These are phyloP conservation scores for Perilla frutescens DNA, from an alignment of 257 asterid species.

Conservation along the genomic window DNA sequence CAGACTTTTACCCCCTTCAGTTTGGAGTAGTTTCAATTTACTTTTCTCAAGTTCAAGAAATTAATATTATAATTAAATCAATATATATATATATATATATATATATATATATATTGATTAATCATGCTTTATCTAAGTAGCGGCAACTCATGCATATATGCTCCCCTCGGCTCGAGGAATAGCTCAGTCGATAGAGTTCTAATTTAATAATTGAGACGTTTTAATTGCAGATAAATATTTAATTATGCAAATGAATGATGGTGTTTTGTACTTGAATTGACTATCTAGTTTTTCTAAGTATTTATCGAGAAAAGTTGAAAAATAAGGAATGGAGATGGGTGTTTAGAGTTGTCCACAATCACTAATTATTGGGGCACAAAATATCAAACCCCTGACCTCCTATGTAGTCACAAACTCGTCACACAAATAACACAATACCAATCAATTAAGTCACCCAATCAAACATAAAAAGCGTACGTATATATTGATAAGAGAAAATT, in stretches of 20 bases:
- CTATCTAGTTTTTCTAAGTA: neutral
- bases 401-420: no score
- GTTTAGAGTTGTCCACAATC: no score
- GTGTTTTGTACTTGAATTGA: constrained; percentile 5
- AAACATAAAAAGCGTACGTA: no score
- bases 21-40: neutral
- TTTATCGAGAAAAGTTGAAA: neutral
- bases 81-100: neutral
- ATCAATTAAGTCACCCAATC: no score
- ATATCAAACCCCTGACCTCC: no score
- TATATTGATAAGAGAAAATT: no score
- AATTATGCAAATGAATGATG: neutral
- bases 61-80: neutral
- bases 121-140: neutral
- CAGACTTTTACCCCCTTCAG: neutral
- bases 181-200: neutral
- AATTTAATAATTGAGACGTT: neutral
- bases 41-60: neutral
- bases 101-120: neutral
- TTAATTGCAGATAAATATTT: neutral
- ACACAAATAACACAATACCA: no score
- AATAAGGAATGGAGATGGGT: no score
- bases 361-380: no score
- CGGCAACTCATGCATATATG: constrained; percentile 20
- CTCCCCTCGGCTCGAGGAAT: constrained; percentile 19